Percentiles rank a stretch among this genome's conserved stretches.
Evolutionary conservation across 2,329 filamentous ascomycete genomes (phyloP).

Genomic region (Aphanocladium album): DNA sequence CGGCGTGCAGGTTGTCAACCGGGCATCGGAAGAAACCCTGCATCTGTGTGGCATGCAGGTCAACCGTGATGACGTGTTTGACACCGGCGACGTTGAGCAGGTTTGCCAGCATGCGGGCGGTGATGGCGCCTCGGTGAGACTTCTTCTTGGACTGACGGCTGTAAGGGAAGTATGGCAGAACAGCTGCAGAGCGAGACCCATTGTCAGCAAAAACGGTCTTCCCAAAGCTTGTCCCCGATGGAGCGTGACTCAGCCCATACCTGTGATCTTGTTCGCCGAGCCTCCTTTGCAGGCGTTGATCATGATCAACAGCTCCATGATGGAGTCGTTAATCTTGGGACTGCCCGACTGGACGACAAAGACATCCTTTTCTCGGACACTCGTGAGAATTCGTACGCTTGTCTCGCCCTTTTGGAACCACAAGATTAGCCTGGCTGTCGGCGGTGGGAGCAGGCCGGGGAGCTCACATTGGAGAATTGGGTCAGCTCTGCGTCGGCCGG

Average conservation of each 20-base stretch:
- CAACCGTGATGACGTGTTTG: conserved; percentile 95
- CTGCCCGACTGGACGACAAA: conserved; percentile 98
- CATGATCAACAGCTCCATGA: conserved; percentile 99
- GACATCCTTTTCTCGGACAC: conserved; percentile 95
- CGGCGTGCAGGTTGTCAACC: conserved; percentile 94
- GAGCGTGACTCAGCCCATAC: conserved; percentile 38
- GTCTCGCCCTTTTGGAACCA: conserved; percentile 57
- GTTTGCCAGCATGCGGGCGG: conserved; percentile 94
- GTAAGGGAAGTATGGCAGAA: conserved; percentile 96
- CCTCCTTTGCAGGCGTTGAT: conserved; percentile 98
- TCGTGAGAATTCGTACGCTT: conserved; percentile 63
- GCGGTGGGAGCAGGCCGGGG: conserved; percentile 17
- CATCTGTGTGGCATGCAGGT: conserved; percentile 97
- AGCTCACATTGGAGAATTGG: conserved; percentile 65
- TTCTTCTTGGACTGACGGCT: conserved; percentile 99
- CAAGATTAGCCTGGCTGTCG: conserved; percentile 15
- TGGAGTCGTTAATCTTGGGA: conserved; percentile 92
- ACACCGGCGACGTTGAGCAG: conserved; percentile 89
- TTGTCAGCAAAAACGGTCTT: neutral
- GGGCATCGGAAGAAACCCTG: conserved; percentile 98
- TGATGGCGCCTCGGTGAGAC: conserved; percentile 91
- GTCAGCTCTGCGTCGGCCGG: conserved; percentile 61
- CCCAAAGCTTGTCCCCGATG: neutral
- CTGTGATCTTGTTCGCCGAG: conserved; percentile 93
- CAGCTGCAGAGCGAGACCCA: conserved; percentile 47